Evolutionary conservation across 2,329 filamentous ascomycete genomes (phyloP).

Genomic region (Fusarium sacchari): DNA sequence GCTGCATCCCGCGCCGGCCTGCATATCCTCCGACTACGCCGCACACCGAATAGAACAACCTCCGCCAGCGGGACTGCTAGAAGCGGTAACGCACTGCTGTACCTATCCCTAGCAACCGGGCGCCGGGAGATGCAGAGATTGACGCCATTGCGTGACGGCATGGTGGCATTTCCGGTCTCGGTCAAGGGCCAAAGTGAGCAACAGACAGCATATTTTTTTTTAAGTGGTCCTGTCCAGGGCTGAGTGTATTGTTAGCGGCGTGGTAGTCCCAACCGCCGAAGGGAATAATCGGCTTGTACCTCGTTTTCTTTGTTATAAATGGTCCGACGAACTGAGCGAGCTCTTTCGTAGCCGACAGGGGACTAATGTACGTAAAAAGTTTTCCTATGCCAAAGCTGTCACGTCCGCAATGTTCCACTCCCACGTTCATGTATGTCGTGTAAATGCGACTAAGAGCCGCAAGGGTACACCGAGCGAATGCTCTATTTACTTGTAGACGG

Average conservation of each 20-base stretch:
- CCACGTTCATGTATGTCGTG: slow-evolving; percentile 15
- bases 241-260: slow-evolving; percentile 28
- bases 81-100: slow-evolving; percentile 33
- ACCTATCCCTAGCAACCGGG: neutral
- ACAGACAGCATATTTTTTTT: neutral
- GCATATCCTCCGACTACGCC: slow-evolving; percentile 25
- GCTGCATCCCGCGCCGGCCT: slow-evolving; percentile 29
- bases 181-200: slow-evolving; percentile 27
- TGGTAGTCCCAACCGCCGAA: slow-evolving; percentile 18
- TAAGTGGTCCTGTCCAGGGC: slow-evolving; percentile 31
- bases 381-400: slow-evolving; percentile 17
- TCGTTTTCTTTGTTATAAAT: slow-evolving; percentile 10
- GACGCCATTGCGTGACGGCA: slow-evolving; percentile 45
- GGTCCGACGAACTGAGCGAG: slow-evolving; percentile 13
- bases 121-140: slow-evolving; percentile 33
- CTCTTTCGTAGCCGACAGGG: slow-evolving; percentile 29
- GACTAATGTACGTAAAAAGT: slow-evolving; percentile 30
- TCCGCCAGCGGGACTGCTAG: slow-evolving; percentile 42
- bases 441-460: slow-evolving; percentile 22
- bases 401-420: slow-evolving; percentile 12
- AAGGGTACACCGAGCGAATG: slow-evolving; percentile 29
- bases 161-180: slow-evolving; percentile 42
- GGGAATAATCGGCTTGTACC: slow-evolving; percentile 13
- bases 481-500: neutral
- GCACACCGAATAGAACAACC: slow-evolving; percentile 8